A percentile compares a stretch with the other conserved stretches of the same genome.
Conservation (phyloP, 106 monocot genomes). For the Acanthochlamys bracteata region DNA sequence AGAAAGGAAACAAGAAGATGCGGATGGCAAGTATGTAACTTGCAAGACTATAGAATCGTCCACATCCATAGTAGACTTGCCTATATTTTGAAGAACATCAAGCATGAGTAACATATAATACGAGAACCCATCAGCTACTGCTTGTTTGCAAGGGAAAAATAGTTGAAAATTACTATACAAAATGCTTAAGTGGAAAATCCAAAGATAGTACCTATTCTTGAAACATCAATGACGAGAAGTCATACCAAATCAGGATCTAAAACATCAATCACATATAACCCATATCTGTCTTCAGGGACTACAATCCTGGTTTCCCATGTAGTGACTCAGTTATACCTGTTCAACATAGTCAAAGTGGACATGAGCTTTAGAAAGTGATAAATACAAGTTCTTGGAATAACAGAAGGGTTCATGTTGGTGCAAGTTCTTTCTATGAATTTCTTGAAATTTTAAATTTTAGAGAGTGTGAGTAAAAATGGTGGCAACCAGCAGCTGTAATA, state of each 20-base stretch:
- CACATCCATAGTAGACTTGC: not conserved
- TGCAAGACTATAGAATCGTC: not conserved
- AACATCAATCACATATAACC: conserved; percentile 77
- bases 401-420: too few relatives aligned
- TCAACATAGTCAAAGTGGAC: not conserved
- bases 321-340: conserved; percentile 81
- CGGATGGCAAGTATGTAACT: too few relatives aligned
- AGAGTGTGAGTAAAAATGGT: not conserved
- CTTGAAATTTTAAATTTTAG: not conserved
- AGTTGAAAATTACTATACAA: not conserved
- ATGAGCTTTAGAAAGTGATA: not conserved
- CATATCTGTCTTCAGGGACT: conserved; percentile 93
- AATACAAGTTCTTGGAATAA: not conserved
- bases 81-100: not conserved
- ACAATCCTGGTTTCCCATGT: conserved; percentile 58
- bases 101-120: not conserved
- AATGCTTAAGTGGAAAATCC: not conserved
- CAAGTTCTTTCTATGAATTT: too few relatives aligned
- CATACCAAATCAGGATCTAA: conserved; percentile 90
- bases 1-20: too few relatives aligned
- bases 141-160: not conserved
- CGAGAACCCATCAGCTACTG: not conserved
- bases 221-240: not conserved
- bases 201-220: not conserved
- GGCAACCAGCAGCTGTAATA: not conserved